A percentile compares a stretch with the other conserved stretches of the same genome.
phyloP scores from a whole-genome alignment of 2,329 filamentous ascomycete species.

The Diaporthe eres region DNA sequence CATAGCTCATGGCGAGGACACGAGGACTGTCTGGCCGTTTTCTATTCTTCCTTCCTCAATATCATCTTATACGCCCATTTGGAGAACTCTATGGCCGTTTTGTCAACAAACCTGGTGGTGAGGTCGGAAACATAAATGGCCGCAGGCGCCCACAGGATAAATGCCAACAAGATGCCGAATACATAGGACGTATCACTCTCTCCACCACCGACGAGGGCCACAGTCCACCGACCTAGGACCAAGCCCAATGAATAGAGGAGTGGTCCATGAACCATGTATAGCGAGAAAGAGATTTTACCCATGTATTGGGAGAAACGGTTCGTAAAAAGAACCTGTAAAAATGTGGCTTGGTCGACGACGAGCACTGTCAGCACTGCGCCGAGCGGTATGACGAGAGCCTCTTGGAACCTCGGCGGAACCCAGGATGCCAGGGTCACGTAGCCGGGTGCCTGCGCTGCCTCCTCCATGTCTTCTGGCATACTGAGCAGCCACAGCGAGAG shows the following conservation, averaged over 20 bases:
- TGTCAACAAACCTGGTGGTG: slow-evolving; percentile 29
- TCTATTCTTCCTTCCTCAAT: slow-evolving; percentile 17
- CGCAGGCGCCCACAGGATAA: slow-evolving; percentile 36
- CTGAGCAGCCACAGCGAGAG: slow-evolving; percentile 37
- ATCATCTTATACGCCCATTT: slow-evolving; percentile 37
- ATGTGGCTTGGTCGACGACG: slow-evolving; percentile 31
- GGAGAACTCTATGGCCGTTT: slow-evolving; percentile 33
- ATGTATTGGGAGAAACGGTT: slow-evolving; percentile 41
- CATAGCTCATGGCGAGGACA: no score
- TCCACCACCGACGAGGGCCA: slow-evolving; percentile 22
- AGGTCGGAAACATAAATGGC: slow-evolving; percentile 38
- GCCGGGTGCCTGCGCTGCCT: not conserved
- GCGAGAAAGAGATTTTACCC: slow-evolving; percentile 39
- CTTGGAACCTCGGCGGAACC: slow-evolving; percentile 9
- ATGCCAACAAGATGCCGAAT: slow-evolving; percentile 32
- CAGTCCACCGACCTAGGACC: slow-evolving; percentile 7
- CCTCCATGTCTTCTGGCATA: slow-evolving; percentile 28
- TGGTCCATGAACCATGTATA: slow-evolving; percentile 39
- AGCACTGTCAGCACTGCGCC: slow-evolving; percentile 36
- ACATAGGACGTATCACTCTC: slow-evolving; percentile 2
- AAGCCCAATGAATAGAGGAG: slow-evolving; percentile 38
- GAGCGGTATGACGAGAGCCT: slow-evolving; percentile 23
- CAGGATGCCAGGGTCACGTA: not conserved
- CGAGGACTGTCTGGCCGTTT: no score
- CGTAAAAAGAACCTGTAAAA: slow-evolving; percentile 38